Percentiles rank a stretch among this genome's conserved stretches.
These are phyloP conservation scores for Pseudogymnoascus sp. DNA, from an alignment of 2,329 filamentous ascomycete species.

Conservation along the genomic window DNA sequence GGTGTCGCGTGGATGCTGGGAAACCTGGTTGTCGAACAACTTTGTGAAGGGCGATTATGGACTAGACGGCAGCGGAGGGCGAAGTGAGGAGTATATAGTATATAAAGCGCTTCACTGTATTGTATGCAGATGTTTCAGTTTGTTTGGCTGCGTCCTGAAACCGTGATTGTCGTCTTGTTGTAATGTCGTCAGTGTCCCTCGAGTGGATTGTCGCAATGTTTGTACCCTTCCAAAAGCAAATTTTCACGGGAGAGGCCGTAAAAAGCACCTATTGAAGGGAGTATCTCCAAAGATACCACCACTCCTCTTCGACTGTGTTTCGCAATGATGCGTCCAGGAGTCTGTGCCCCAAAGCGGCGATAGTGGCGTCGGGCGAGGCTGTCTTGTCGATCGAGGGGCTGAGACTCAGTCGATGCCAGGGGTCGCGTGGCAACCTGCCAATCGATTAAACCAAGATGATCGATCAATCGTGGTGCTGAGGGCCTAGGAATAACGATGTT, in stretches of 20 bases:
- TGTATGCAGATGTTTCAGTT: neutral
- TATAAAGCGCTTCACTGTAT: neutral
- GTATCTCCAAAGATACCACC: neutral
- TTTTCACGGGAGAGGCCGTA: neutral
- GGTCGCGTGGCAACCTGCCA: neutral
- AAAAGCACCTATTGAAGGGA: neutral
- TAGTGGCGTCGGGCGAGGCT: neutral
- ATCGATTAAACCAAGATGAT: neutral
- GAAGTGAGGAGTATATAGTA: neutral
- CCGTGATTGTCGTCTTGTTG: neutral
- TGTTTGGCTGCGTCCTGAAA: neutral
- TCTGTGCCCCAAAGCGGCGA: constrained; percentile 1
- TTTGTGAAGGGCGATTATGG: neutral
- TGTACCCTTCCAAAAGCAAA: neutral
- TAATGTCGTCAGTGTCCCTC: neutral
- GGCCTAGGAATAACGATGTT: neutral
- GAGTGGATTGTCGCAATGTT: neutral
- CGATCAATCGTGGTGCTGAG: neutral
- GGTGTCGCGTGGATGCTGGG: neutral
- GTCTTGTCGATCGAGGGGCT: constrained; percentile 2
- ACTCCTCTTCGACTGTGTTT: neutral
- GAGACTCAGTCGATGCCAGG: neutral
- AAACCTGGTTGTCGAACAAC: neutral
- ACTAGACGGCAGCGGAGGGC: neutral
- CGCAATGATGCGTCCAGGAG: neutral